Conservation (phyloP, 2,329 filamentous ascomycete species). For the Fusarium luffae region DNA sequence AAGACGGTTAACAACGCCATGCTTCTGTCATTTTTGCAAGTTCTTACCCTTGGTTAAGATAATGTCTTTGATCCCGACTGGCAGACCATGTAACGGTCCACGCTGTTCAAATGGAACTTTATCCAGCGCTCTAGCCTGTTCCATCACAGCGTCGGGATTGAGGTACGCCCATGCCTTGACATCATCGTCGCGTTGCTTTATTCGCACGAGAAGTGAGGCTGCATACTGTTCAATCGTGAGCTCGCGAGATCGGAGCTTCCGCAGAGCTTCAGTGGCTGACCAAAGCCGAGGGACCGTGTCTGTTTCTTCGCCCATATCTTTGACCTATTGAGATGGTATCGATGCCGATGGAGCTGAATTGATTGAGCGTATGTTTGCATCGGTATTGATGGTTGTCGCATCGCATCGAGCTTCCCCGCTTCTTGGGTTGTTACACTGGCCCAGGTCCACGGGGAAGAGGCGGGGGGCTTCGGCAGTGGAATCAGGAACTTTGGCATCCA, state of each 20-base stretch:
- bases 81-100: constrained; percentile 67
- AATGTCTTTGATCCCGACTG: constrained; percentile 69
- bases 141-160: constrained; percentile 56
- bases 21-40: too few relatives aligned
- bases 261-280: constrained; percentile 56
- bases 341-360: neutral
- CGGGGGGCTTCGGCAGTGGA: neutral
- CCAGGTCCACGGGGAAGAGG: constrained; percentile 5
- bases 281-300: constrained; percentile 21
- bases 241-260: constrained; percentile 52
- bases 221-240: constrained; percentile 64
- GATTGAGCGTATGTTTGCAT: neutral
- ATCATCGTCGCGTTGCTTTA: constrained; percentile 55
- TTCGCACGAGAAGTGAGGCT: constrained; percentile 57
- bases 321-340: neutral
- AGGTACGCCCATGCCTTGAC: constrained; percentile 65
- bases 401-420: constrained; percentile 13
- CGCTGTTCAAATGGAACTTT: constrained; percentile 57
- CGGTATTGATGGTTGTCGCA: neutral
- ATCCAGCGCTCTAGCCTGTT: constrained; percentile 62
- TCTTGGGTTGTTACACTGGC: neutral
- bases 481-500: neutral
- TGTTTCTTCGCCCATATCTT: fast-evolving
- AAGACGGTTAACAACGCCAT: neutral
- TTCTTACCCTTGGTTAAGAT: constrained; percentile 64